Base-by-base conservation (phyloP, 768 basidiomycete genomes). In the Lactifluus pinguis region DNA sequence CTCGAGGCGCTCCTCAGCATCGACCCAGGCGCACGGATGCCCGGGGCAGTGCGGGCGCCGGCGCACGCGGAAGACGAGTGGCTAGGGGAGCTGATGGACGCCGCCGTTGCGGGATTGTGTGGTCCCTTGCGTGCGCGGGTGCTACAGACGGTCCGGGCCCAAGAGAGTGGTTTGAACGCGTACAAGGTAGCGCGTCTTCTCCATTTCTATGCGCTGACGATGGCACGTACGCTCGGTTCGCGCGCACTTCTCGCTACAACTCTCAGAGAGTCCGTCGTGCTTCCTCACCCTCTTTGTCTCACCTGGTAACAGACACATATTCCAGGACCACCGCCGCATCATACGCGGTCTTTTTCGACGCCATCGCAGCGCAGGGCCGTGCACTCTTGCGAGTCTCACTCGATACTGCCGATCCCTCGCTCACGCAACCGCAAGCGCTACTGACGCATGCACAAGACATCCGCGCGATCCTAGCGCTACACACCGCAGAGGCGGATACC, bases 171-270 rank as follows among this genome's bases (percentile, higher is more conserved):
- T 61, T 92, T 98, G 60, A 83, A 87, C 49, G 84, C 89, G 0
- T 99, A 93, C 76, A 94, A 92, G 71, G 85, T 98, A 54, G 87
- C 92, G 50, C 98, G 95, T 67, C 77, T 98, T n/a, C 73, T 99
- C 9, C 92, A 95, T 65, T 99, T 98, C 70, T 99, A 98, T 71
- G 76, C 86, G 69, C 72, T 93, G 36, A 98, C 94, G 5, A 97
- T 99, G 93, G 80, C 83, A 53, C 80, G 92, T 51, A 98, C 95
- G 1, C 86, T 98, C 47, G 97, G 97, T 0, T 79, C 82, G n/a
- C 77, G 87, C 3, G 91, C 95, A 1, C 60, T 89, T 49, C 76
- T 98, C 56, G 87, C 87, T 1, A 79, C 75, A 59, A 86, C 89
- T 0, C 76, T 98, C 32, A 76, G 84, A 63, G 92, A 97, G 93